A percentile compares a stretch with the other conserved stretches of the same genome.
Conservation (phyloP, 1,284 basidiomycete genomes). For the Irpex rosettiformis region DNA sequence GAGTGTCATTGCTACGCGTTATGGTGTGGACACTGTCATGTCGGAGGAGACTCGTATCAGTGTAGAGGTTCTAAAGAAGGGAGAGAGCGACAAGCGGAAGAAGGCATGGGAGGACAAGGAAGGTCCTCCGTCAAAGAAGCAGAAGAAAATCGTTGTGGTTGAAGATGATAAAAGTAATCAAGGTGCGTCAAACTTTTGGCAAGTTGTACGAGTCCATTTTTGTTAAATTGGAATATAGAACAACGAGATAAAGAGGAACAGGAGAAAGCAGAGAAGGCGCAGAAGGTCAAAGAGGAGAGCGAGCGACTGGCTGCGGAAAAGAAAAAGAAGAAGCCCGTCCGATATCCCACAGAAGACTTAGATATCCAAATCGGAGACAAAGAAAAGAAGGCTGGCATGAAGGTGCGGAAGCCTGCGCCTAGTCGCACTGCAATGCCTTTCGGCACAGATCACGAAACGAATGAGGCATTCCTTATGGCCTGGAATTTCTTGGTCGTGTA, state of each 20-base stretch:
- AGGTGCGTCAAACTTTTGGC: slow-evolving; percentile 39
- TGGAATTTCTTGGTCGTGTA: slow-evolving; percentile 95
- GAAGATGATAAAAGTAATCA: slow-evolving; percentile 49
- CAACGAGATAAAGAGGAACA: slow-evolving; percentile 65
- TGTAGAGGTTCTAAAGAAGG: slow-evolving; percentile 79
- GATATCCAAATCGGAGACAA: slow-evolving; percentile 74
- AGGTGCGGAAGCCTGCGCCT: slow-evolving; percentile 66
- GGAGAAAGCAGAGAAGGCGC: slow-evolving; percentile 64
- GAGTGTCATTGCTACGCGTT: slow-evolving; percentile 75
- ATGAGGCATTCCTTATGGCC: slow-evolving; percentile 83
- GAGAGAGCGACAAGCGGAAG: slow-evolving; percentile 86
- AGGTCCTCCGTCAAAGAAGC: slow-evolving; percentile 73
- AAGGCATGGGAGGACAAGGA: slow-evolving; percentile 86
- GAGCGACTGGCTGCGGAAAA: slow-evolving; percentile 69
- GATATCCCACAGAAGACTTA: slow-evolving; percentile 83
- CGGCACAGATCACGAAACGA: slow-evolving; percentile 63
- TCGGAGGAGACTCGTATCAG: slow-evolving; percentile 79
- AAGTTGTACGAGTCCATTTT: slow-evolving; percentile 4
- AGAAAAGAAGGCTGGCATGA: slow-evolving; percentile 75
- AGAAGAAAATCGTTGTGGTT: slow-evolving; percentile 70
- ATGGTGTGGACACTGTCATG: slow-evolving; percentile 82
- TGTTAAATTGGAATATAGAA: slow-evolving; percentile 40
- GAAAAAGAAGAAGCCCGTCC: slow-evolving; percentile 87
- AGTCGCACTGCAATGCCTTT: slow-evolving; percentile 70
- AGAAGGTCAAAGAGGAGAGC: slow-evolving; percentile 65